Percentiles rank a stretch among this genome's conserved stretches.
phyloP scores from a whole-genome alignment of 495 filamentous ascomycete genomes.

The Articulospora tetracladia region DNA sequence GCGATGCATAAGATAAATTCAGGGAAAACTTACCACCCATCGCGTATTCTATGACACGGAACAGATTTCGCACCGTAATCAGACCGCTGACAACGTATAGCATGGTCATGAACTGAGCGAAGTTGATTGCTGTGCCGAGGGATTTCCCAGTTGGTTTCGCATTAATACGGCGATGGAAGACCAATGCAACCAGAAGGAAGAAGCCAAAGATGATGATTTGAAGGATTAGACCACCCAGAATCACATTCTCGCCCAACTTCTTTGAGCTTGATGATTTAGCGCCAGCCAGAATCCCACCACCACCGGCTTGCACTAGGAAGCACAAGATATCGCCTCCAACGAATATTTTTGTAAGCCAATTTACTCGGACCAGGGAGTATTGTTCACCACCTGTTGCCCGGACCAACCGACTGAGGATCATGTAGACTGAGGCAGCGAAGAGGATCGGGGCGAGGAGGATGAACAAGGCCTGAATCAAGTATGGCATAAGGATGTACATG shows the following conservation, averaged over 20 bases:
- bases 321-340: conserved; percentile 38
- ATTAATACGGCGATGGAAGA: conserved; percentile 32
- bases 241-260: conserved; percentile 37
- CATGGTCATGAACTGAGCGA: conserved; percentile 23
- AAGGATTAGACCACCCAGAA: conserved; percentile 38
- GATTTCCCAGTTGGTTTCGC: conserved; percentile 10
- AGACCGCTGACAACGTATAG: conserved; percentile 47
- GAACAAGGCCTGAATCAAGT: conserved; percentile 41
- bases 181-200: conserved; percentile 40
- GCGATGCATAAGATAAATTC: too few relatives aligned
- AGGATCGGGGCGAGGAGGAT: conserved; percentile 47
- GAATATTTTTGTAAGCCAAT: conserved; percentile 39
- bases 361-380: conserved; percentile 29
- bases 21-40: too few relatives aligned
- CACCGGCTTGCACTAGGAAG: conserved; percentile 33
- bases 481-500: conserved; percentile 31
- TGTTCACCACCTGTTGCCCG: conserved; percentile 36
- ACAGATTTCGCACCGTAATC: conserved; percentile 54
- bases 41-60: conserved; percentile 56
- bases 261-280: conserved; percentile 25
- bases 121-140: conserved; percentile 7
- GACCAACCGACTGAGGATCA: conserved; percentile 47
- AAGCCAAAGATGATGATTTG: conserved; percentile 49
- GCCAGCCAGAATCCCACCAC: conserved; percentile 34
- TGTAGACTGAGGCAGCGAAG: conserved; percentile 50